phyloP scores from a whole-genome alignment of 495 filamentous ascomycete species.

The Aspergillus coremiiformis region DNA sequence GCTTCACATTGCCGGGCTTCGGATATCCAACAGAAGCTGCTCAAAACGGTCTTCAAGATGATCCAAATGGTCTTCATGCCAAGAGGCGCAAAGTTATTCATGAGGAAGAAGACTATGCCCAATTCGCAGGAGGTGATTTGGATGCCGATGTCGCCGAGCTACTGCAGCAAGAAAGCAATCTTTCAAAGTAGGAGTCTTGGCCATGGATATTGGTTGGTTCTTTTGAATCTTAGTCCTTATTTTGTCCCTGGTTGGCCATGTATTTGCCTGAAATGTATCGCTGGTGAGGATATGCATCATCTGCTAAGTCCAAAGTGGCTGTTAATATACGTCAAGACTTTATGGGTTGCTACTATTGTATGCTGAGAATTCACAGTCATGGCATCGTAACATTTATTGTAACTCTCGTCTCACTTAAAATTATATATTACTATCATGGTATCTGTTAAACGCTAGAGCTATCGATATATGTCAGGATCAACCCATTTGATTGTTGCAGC shows the following conservation, averaged over 20 bases:
- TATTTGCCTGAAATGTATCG: neutral
- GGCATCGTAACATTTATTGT: neutral
- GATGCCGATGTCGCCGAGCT: conserved; percentile 81
- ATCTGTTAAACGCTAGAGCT: conserved; percentile 10
- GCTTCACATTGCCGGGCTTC: conserved; percentile 31
- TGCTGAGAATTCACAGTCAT: neutral
- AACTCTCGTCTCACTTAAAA: neutral
- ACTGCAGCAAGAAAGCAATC: conserved; percentile 48
- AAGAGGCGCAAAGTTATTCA: conserved; percentile 75
- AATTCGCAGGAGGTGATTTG: conserved; percentile 60
- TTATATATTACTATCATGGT: conserved; percentile 11
- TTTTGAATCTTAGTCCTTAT: neutral
- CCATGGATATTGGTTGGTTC: neutral
- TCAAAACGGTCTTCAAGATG: conserved; percentile 27
- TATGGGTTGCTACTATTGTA: neutral
- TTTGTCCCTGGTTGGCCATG: neutral
- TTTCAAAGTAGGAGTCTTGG: neutral
- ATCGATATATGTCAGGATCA: conserved; percentile 38
- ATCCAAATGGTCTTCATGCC: conserved; percentile 33
- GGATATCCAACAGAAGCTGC: conserved; percentile 31
- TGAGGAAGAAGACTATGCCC: conserved; percentile 59
- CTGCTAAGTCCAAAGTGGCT: no score
- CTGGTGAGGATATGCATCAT: neutral
- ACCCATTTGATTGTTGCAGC: conserved; percentile 31
- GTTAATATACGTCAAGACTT: no score